phyloP scores from a whole-genome alignment of 495 filamentous ascomycete species.

The Bathelium albidoporum region DNA sequence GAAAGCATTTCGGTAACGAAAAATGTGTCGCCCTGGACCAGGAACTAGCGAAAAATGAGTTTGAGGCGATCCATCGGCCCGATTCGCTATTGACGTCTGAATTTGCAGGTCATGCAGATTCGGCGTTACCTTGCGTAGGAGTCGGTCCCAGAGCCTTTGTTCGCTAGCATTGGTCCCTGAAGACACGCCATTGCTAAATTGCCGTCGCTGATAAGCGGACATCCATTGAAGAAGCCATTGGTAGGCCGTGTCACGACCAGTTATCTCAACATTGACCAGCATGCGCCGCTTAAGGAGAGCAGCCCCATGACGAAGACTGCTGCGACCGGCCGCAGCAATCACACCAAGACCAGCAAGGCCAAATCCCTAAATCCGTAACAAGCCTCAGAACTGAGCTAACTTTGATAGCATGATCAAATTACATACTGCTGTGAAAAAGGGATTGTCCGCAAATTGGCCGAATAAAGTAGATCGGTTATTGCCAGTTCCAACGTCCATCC shows the following conservation, averaged over 20 bases:
- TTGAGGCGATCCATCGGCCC: slow-evolving; percentile 53
- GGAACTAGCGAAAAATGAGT: slow-evolving; percentile 84
- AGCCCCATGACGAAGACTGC: slow-evolving; percentile 56
- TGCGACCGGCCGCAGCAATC: slow-evolving; percentile 62
- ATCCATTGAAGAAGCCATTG: slow-evolving; percentile 93
- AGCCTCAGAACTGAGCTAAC: background rate
- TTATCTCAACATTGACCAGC: slow-evolving; percentile 92
- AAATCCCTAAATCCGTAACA: slow-evolving; percentile 37
- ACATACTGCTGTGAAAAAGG: background rate
- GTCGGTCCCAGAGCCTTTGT: slow-evolving; percentile 35
- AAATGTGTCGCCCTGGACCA: slow-evolving; percentile 74
- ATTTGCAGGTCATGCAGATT: slow-evolving; percentile 58
- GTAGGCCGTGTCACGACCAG: slow-evolving; percentile 83
- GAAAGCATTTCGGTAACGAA: slow-evolving; percentile 77
- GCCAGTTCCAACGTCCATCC: background rate
- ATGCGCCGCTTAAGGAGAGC: slow-evolving; percentile 69
- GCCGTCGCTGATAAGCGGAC: slow-evolving; percentile 61
- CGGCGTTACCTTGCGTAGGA: slow-evolving; percentile 50
- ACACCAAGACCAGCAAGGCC: slow-evolving; percentile 84
- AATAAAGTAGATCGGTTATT: background rate
- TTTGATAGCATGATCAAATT: background rate
- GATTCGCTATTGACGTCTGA: slow-evolving; percentile 51
- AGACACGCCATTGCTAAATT: slow-evolving; percentile 32
- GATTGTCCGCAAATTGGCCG: background rate
- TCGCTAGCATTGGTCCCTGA: slow-evolving; percentile 18